A percentile compares a stretch with the other conserved stretches of the same genome.
Evolutionary conservation across 2,329 filamentous ascomycete species (phyloP).

Genomic region (Exophiala calicioides): DNA sequence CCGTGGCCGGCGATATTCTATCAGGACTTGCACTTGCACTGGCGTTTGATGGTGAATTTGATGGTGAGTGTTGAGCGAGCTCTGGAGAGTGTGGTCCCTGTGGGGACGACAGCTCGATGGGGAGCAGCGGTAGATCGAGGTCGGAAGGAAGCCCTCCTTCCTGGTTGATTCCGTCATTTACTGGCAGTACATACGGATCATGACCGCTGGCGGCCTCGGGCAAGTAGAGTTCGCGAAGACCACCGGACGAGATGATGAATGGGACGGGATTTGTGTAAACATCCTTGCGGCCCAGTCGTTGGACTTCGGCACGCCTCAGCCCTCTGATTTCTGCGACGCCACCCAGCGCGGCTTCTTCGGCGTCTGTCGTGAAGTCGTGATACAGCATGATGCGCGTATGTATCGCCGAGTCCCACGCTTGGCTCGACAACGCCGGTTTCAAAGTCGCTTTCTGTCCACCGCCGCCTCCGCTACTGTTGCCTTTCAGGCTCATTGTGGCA

Average conservation of each 20-base stretch:
- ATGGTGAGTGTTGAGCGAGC: conserved; percentile 28
- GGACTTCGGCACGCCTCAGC: conserved; percentile 62
- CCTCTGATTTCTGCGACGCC: conserved; percentile 10
- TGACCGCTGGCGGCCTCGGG: conserved; percentile 8
- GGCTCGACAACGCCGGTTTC: conserved; percentile 71
- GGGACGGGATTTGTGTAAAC: conserved; percentile 38
- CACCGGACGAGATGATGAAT: conserved; percentile 42
- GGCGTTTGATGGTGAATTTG: too few relatives aligned
- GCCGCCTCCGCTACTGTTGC: too few relatives aligned
- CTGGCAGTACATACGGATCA: background rate
- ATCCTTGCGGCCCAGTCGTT: conserved; percentile 63
- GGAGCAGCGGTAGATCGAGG: conserved; percentile 16
- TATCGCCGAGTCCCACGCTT: conserved; percentile 78
- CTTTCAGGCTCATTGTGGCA: conserved; percentile 76
- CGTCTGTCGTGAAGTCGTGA: conserved; percentile 65
- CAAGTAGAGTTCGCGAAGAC: conserved; percentile 11
- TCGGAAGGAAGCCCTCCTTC: conserved; percentile 11
- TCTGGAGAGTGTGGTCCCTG: too few relatives aligned
- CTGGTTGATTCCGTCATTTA: conserved; percentile 9
- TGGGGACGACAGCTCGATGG: conserved; percentile 17
- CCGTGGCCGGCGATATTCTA: too few relatives aligned
- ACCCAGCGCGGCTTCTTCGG: conserved; percentile 46
- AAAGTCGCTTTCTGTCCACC: conserved; percentile 69
- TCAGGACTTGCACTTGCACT: too few relatives aligned
- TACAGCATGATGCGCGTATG: conserved; percentile 75